phyloP scores from a whole-genome alignment of 2,329 filamentous ascomycete species.

The Claviceps pazoutovae region DNA sequence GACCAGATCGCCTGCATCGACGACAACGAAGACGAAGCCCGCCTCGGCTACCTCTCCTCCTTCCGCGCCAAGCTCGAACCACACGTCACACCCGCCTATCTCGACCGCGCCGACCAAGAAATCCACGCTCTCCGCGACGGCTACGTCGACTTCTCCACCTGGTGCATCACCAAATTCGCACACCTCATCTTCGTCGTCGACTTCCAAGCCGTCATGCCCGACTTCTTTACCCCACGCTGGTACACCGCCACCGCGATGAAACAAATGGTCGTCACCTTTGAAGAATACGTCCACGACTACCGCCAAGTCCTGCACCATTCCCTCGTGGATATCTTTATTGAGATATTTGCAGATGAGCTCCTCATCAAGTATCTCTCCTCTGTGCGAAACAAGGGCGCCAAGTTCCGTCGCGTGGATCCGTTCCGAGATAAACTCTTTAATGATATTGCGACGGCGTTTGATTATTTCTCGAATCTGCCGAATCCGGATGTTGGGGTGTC shows the following conservation, averaged over 20 bases:
- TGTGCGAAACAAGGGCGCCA: conserved; percentile 80
- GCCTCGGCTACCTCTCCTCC: conserved; percentile 68
- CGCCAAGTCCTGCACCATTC: conserved; percentile 70
- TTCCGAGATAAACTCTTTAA: conserved; percentile 90
- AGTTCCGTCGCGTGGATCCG: conserved; percentile 74
- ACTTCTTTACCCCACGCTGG: conserved; percentile 87
- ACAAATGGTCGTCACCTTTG: conserved; percentile 86
- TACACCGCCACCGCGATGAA: conserved; percentile 79
- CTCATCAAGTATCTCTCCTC: conserved; percentile 71
- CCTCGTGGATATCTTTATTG: conserved; percentile 79
- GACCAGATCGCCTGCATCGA: conserved; percentile 98
- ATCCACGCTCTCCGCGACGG: conserved; percentile 67
- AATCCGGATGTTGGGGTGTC: conserved; percentile 54
- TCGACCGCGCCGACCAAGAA: conserved; percentile 60
- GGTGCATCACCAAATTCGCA: conserved; percentile 80
- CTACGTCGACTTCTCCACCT: conserved; percentile 89
- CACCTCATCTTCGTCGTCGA: conserved; percentile 81
- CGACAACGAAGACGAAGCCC: conserved; percentile 64
- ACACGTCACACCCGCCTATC: conserved; percentile 66
- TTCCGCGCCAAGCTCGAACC: conserved; percentile 76
- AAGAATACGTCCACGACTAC: conserved; percentile 89
- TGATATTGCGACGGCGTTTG: conserved; percentile 80
- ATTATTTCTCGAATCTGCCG: conserved; percentile 64
- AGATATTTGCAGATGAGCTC: conserved; percentile 85
- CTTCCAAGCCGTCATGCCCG: conserved; percentile 67